Evolutionary conservation across 2,329 filamentous ascomycete species (phyloP), one percentile per base, ranked within the genome.

Genomic region (Ophiostoma sp.): DNA sequence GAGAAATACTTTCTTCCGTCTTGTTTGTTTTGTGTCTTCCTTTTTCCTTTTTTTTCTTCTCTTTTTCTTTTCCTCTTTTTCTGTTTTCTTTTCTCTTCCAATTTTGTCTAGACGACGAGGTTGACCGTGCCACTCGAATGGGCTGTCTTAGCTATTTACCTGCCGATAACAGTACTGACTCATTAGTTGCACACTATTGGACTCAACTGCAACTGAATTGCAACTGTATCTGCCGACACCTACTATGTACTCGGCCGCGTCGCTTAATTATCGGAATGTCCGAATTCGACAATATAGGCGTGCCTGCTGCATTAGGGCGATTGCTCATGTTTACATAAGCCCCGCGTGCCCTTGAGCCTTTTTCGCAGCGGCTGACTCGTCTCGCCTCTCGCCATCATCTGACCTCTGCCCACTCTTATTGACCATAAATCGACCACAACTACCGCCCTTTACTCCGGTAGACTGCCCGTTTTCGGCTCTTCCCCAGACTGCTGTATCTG

Each of bases 201-300:
- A 15, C 39, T 41, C 27, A 31, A 41, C 44, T 48, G 20, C 27
- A 31, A 41, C 44, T 48, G 20, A 31, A 41, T 10, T 41, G 39
- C 41, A 20, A 48, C 44, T 48, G 20, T 10, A 48, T 20, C 17
- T 48, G 44, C 44, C n/a, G n/a, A n/a, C n/a, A n/a, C n/a, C n/a
- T n/a, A n/a, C n/a, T n/a, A n/a, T n/a, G n/a, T n/a, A n/a, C n/a
- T n/a, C n/a, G n/a, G n/a, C 17, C 15, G 41, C 41, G 15, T 17
- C 44, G 44, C 44, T 57, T 57, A 15, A 57, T 57, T 57, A n/a
- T 57, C 52, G 52, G 52, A 57, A 57, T 27, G 52, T 15, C 52
- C 52, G 52, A 57, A 57, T 15, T 57, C 10, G 48, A 54, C 15
- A 23, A 54, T 54, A 57, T 57, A 57, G 52, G 23, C 23, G 23